Evolutionary conservation across 176 grass and related monocot genomes (phyloP), one percentile per base, ranked within the genome.

Genomic region (Hyparrhenia diplandra): DNA sequence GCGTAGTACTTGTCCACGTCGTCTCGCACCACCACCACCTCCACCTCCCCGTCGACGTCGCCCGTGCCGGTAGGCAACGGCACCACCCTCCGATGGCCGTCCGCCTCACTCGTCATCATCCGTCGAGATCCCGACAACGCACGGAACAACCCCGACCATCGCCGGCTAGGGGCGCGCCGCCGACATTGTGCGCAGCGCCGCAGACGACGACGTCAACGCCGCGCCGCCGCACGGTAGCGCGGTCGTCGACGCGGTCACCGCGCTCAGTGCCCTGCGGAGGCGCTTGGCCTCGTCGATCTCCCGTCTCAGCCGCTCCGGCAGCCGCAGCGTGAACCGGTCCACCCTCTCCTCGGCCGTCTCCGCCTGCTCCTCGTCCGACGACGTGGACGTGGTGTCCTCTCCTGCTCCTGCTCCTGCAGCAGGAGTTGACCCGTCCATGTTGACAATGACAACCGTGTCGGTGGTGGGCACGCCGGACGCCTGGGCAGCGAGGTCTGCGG

Each of bases 241-340:
- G 16, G 61, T 40, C 13, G 69, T 10, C 40, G 86, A 47, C 41
- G 86, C 13, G 37, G 80, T 75, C 73, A 82, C 31, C 45, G 88
- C 73, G 77, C 92, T 98, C 77, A 83, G 71, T 4, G 90, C 88
- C 29, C 90, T 62, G 42, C 88, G 88, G 60, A 82, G 84, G 36
- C 72, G 82, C 78, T 41, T 85, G 18, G 89, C 87, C 63, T 70
- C 78, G 58, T 87, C 84, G 74, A 98, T 88, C 67, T 94, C 92
- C 58, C 74, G 67, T 10, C 43, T 83, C 24, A 83, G 81, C 64
- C 87, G 52, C 70, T 89, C 86, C 62, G 92, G 92, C 80, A 94
- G 80, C 52, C 83, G 83, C 61, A 94, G 88, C 20, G 88, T 90
- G 86, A 81, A 86, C 36, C 92, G 83, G 43, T 94, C 88, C 34